A percentile compares a stretch with the other conserved stretches of the same genome.
Evolutionary conservation across 345 rosid species (phyloP).

Genomic region (Eutrema heterophyllum): DNA sequence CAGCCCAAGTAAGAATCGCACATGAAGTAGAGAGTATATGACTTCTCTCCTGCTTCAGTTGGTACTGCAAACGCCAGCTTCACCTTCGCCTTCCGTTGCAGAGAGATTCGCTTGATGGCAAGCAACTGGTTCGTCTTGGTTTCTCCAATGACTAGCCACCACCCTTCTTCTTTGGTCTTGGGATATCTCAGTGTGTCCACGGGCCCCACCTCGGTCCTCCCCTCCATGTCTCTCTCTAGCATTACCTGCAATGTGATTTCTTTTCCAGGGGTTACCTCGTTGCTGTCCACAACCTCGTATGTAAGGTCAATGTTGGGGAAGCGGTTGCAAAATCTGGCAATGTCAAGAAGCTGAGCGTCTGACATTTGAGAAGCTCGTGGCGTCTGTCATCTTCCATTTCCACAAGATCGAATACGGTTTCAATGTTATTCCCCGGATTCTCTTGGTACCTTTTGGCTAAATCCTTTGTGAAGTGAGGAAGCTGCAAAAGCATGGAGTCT

Average conservation of each 20-base stretch:
- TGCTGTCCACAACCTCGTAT: slow-evolving; percentile 51
- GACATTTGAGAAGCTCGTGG: slow-evolving; percentile 70
- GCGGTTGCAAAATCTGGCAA: slow-evolving; percentile 79
- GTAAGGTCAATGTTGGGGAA: slow-evolving; percentile 80
- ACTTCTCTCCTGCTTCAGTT: slow-evolving; percentile 52
- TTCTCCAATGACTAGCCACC: slow-evolving; percentile 96
- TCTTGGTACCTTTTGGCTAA: slow-evolving; percentile 73
- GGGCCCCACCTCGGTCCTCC: slow-evolving; percentile 67
- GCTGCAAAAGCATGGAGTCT: slow-evolving; percentile 84
- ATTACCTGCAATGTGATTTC: slow-evolving; percentile 54
- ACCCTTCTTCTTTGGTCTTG: slow-evolving; percentile 84
- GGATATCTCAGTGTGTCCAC: slow-evolving; percentile 72
- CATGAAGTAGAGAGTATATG: slow-evolving; percentile 70
- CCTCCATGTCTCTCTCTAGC: slow-evolving; percentile 80
- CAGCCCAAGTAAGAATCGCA: slow-evolving; percentile 82
- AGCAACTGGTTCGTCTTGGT: slow-evolving; percentile 65
- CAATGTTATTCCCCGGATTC: slow-evolving; percentile 66
- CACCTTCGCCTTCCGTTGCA: slow-evolving; percentile 63
- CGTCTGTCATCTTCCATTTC: slow-evolving; percentile 90
- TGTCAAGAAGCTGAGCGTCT: slow-evolving; percentile 58
- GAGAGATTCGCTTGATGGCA: slow-evolving; percentile 68
- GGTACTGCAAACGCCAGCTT: slow-evolving; percentile 73
- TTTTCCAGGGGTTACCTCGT: slow-evolving; percentile 48
- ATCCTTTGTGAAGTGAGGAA: slow-evolving; percentile 79
- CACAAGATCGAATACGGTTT: slow-evolving; percentile 71